Base-by-base conservation (phyloP, 331 rosid genomes). In the Rosa hybrid region DNA sequence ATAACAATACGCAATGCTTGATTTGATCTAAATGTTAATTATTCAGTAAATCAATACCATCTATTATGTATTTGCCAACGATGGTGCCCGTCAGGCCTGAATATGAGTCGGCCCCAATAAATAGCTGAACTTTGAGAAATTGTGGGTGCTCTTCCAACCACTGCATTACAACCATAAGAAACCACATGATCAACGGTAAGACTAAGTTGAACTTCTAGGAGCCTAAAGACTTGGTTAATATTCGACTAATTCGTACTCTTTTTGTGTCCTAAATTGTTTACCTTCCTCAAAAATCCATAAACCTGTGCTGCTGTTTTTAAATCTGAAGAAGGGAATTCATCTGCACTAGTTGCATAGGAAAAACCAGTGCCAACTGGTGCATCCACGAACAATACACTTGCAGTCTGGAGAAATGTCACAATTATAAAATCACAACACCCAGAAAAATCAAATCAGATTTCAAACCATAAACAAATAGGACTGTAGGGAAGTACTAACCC, bases 351-450 rank as follows among this genome's bases (percentile, higher is more conserved):
- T 14, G 81, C 23, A n/a, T 77, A 77, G 17, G 75, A 68, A 65
- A 77, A 77, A 65, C 81, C 81, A 17, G 81, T 77, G 39, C 81
- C 81, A n/a, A 68, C 64, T 2, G 81, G 81, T 65, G 81, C 81
- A 67, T 77, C 81, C 9, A 77, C 25, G 30, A 48, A 77, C 57
- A 77, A 48, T 9, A 77, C 39, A 72, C 71, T 77, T 12, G 75
- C 81, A 30, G 56, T 54, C 81, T 67, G 49, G n/a, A 34, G 2
- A 68, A 68, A 8, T 68, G 4, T 68, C 53, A 10, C 17, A 42
- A 18, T 13, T 41, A 14, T 34, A 0, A 27, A 16, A 65, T 65
- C 71, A 16, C 21, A 16, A 38, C 39, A 13, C 20, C 10, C 48
- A 14, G 1, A 67, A 1, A 68, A 42, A 27, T 21, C 3, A 0